Base-by-base conservation (phyloP, 768 basidiomycete genomes). In the Macrolepiota albuminosa region DNA sequence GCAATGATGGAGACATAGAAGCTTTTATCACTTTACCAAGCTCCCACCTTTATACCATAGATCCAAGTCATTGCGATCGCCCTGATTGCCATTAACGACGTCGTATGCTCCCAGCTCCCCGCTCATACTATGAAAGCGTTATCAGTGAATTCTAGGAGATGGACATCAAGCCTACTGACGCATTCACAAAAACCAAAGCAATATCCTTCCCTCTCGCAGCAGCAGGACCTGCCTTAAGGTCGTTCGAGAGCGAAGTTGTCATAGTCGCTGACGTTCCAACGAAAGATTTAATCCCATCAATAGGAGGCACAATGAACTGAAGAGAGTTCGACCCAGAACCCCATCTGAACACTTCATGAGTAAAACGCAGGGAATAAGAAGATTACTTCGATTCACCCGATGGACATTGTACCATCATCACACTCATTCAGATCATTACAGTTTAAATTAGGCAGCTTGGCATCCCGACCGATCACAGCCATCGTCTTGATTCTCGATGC, bases 391-490 rank as follows among this genome's bases (percentile, higher is more conserved):
- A 61, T 81, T 69, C 70, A 87, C 73, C 85, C 86, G 68, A 86
- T 77, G 24, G 79, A 80, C 72, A 88, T 81, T 0, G 84, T 86
- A 1, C 84, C 84, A 45, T 81, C 79, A 54, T 82, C 77, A 62
- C 82, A 83, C 59, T 81, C 74, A 54, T 81, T 87, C 74, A 69
- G 72, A 66, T 73, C 86, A 69, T 65, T 71, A 65, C 73, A 79
- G 56, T 72, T 73, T 67, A 66, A 70, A 71, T 75, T 83, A 61
- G 72, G 84, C 72, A 76, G 76, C 73, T 68, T 75, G 49, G 76
- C 87, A 75, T 78, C 86, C 64, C 83, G 81, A 14, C 87, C 81
- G 50, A 89, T 69, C 18, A 88, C 79, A 4, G 84, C 86, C 4
- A 84, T 78, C 0, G 79, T 78, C 37, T 81, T 82, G 42, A 84